Evolutionary conservation across 805 yeast genomes (phyloP).

Genomic region (Saccharomycopsis malanga): DNA sequence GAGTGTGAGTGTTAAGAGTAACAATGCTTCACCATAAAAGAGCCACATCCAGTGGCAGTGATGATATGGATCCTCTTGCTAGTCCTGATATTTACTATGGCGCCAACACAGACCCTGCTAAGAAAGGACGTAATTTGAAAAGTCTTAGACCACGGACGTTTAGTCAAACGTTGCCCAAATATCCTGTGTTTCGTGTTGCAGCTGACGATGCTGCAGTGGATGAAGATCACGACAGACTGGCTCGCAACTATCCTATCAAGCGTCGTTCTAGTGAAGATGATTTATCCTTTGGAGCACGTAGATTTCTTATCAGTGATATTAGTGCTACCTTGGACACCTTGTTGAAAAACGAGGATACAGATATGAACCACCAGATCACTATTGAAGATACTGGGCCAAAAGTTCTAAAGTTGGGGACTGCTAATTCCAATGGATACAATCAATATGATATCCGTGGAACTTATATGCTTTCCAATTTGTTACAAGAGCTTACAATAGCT

Average conservation of each 20-base stretch:
- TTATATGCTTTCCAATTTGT: conserved; percentile 75
- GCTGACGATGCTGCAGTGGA: conserved; percentile 17
- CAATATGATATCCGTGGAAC: conserved; percentile 77
- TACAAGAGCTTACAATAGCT: conserved; percentile 87
- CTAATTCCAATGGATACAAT: conserved; percentile 74
- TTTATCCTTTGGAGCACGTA: conserved; percentile 22
- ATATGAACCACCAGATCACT: conserved; percentile 75
- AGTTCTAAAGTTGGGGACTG: conserved; percentile 73
- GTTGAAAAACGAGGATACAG: conserved; percentile 75
- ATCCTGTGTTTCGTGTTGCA: conserved; percentile 23
- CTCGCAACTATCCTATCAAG: conserved; percentile 27
- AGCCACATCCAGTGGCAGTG: conserved; percentile 35
- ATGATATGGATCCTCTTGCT: conserved; percentile 59
- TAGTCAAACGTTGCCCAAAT: conserved; percentile 13
- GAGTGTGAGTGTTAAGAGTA: no score
- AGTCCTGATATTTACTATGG: conserved; percentile 68
- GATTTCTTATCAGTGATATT: conserved; percentile 68
- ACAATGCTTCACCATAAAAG: conserved; percentile 26
- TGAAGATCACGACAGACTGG: not conserved
- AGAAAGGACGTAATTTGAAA: conserved; percentile 33
- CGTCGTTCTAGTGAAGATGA: conserved; percentile 54
- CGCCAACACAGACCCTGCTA: conserved; percentile 49
- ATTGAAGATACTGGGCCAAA: conserved; percentile 82
- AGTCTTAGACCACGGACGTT: conserved; percentile 49
- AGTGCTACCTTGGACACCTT: conserved; percentile 64